phyloP scores from a whole-genome alignment of 345 rosid species.

The Limnanthes douglasii region DNA sequence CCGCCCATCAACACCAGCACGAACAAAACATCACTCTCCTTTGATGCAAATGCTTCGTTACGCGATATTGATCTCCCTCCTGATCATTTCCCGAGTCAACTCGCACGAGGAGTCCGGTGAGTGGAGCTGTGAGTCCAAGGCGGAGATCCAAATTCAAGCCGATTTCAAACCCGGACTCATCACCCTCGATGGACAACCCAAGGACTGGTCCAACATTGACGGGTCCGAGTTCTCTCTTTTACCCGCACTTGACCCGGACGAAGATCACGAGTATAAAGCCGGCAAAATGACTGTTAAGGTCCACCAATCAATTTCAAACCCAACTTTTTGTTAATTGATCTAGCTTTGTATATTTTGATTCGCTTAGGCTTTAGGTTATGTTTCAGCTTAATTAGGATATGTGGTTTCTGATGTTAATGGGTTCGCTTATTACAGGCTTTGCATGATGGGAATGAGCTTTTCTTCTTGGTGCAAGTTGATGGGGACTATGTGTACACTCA shows the following conservation, averaged over 20 bases:
- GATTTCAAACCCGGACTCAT: constrained; percentile 60
- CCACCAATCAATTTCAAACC: too few relatives aligned
- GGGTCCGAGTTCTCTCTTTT: constrained; percentile 69
- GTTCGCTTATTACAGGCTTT: constrained; percentile 34
- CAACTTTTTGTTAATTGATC: too few relatives aligned
- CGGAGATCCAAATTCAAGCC: constrained; percentile 48
- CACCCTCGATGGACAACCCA: constrained; percentile 78
- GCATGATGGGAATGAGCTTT: constrained; percentile 80
- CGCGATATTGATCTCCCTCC: constrained; percentile 9
- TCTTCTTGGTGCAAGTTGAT: constrained; percentile 76
- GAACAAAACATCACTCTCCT: too few relatives aligned
- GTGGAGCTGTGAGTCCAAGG: constrained; percentile 69
- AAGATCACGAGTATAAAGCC: constrained; percentile 51
- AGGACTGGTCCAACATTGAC: constrained; percentile 72
- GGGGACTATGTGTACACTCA: constrained; percentile 69
- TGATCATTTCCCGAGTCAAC: constrained; percentile 15
- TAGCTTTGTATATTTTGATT: not conserved
- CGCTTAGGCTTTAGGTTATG: too few relatives aligned
- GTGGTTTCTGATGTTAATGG: not conserved
- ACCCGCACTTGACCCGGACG: constrained; percentile 88
- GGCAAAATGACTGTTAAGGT: constrained; percentile 92
- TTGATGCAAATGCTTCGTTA: constrained; percentile 20
- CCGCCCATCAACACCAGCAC: too few relatives aligned
- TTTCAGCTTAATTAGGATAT: not conserved
- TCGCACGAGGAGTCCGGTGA: constrained; percentile 83